phyloP scores from a whole-genome alignment of 2,329 filamentous ascomycete genomes.

The Fusarium sambucinum region DNA sequence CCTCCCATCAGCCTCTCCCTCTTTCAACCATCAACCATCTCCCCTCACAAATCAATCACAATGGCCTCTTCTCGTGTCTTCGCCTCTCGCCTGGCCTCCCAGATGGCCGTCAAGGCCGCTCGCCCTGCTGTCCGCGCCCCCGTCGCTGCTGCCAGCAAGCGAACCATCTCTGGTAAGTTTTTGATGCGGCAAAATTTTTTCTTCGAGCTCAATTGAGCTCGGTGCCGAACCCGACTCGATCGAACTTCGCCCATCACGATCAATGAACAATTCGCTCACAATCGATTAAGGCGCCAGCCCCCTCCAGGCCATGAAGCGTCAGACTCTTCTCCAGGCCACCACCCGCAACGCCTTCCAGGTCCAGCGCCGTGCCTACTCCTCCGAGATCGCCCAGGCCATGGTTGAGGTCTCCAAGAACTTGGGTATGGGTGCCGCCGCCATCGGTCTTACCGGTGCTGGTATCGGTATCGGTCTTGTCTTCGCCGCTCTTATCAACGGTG shows the following conservation, averaged over 20 bases:
- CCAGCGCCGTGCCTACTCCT: conserved; percentile 83
- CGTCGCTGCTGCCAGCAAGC: conserved; percentile 75
- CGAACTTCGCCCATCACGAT: conserved; percentile 44
- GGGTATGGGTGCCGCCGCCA: conserved; percentile 89
- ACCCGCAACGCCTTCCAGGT: conserved; percentile 73
- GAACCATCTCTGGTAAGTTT: conserved; percentile 78
- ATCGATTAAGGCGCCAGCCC: conserved; percentile 66
- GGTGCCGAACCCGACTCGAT: conserved; percentile 48
- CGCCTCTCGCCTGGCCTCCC: conserved; percentile 80
- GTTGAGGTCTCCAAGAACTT: conserved; percentile 92
- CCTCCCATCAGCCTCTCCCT: conserved; percentile 50
- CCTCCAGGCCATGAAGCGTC: conserved; percentile 81
- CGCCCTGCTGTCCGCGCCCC: conserved; percentile 78
- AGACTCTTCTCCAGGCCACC: conserved; percentile 75
- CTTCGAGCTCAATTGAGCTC: conserved; percentile 48
- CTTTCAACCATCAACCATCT: conserved; percentile 50
- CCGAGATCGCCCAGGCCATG: conserved; percentile 88
- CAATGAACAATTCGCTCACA: conserved; percentile 52
- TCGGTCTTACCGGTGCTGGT: conserved; percentile 92
- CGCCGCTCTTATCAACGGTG: conserved; percentile 87
- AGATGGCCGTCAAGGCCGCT: conserved; percentile 82
- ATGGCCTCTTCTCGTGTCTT: conserved; percentile 85
- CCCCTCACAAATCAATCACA: conserved; percentile 68
- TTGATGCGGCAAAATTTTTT: conserved; percentile 51
- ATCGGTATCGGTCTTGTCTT: conserved; percentile 97